Evolutionary conservation across 1,139 yeast species (phyloP), one percentile per base, ranked within the genome.

Genomic region (Taphrina betulina): DNA sequence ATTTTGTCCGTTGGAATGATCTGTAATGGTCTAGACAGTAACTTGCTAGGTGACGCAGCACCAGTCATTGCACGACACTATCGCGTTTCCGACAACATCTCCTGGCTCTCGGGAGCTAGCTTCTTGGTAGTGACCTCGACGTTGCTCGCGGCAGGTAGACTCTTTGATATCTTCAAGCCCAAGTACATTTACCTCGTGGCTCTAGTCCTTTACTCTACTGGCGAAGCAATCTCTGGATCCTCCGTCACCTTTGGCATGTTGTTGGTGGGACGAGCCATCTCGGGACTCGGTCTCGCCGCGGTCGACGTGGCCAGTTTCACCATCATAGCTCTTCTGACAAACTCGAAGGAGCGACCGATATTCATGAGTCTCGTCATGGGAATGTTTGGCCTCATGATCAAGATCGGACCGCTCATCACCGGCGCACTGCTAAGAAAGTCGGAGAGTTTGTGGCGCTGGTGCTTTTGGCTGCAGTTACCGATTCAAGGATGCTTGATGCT

Each of bases 361-460:
- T 40, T 23, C 24, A 29, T 40, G 20, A 20, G 33, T n/a, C 10
- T 40, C 17, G 24, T 40, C 44, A 40, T n/a, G 5, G 44, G 33
- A 8, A 22, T 28, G n/a, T 40, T 23, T 23, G 44, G 31, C 8
- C 10, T 40, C 44, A 40, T 40, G 44, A 12, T 40, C 44, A 40
- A 40, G 33, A 19, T 40, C 12, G 22, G 31, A 16, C 44, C 44
- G 3, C 1, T 40, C n/a, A 7, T 40, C 3, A 8, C 44, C 24
- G 44, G 44, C 16, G 44, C 31, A 12, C 16, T 40, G 16, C 33
- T 40, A 7, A 23, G 16, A 3, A 12, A 12, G 3, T 14, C 24
- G n/a, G 24, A 40, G 29, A 19, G 24, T n/a, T 20, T 20, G 33
- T 40, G 44, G 44, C 29, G 33, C 16, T 24, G 33, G 12, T 14